Evolutionary conservation across 768 basidiomycete species (phyloP), one percentile per base, ranked within the genome.

Genomic region (Tylopilus sp.): DNA sequence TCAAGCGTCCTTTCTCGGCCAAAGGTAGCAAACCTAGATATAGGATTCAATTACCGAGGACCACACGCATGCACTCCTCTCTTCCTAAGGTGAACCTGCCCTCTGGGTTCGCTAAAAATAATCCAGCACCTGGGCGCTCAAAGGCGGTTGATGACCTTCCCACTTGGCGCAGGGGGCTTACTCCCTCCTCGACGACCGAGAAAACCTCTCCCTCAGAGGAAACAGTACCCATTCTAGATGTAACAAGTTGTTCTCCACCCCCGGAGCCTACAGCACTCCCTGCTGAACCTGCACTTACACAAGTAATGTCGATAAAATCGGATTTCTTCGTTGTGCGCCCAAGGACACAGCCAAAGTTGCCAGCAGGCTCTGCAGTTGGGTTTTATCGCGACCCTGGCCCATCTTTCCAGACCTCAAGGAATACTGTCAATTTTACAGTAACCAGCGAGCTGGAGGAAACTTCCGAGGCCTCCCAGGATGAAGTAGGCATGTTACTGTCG

Each of bases 371-470:
- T 41, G 78, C 76, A 38, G 83, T 90, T 48, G 87, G 83, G 31
- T 87, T 88, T 68, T 84, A 84, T 66, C 83, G 86, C 35, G 79
- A 82, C 62, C 80, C 80, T 7, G 75, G 76, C 28, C 75, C 81
- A 33, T 73, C 77, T 28, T 74, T 72, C 50, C 70, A 71, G 33
- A 78, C 81, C 58, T 58, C 75, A 4, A 78, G 75, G 48, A 64
- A 74, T 15, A 56, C 74, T 10, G 86, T 91, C 51, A 83, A 79
- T 55, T 93, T 93, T 71, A 88, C 83, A 42, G 86, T 92, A 40
- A 79, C 73, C 49, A 91, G 89, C 61, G 91, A 92, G 67, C 63
- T 92, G 47, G 88, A 90, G 38, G 57, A 58, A 44, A 18, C 36
- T 25, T 15, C 44, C 9, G 46, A 42, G 21, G 26, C 36, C 44